Conservation (phyloP, 163 green algal species). For the Volvox carteri region DNA sequence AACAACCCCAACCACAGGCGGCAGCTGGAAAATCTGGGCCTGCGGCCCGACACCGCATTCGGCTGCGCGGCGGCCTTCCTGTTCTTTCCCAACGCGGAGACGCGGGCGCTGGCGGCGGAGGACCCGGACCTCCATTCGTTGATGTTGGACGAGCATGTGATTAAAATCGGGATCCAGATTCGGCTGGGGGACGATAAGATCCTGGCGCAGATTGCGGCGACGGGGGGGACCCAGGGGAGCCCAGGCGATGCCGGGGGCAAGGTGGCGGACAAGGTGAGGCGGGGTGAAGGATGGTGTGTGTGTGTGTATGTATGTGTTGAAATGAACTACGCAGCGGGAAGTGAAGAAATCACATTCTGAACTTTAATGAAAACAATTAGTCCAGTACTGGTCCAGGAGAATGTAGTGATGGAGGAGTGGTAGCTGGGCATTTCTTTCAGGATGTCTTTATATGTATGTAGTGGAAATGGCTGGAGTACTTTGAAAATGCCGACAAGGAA, state of each 20-base stretch:
- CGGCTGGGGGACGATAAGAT: conserved; percentile 38
- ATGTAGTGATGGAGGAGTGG: not conserved
- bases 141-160: conserved; percentile 38
- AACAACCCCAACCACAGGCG: conserved; percentile 42
- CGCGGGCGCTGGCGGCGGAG: conserved; percentile 18
- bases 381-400: no score
- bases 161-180: conserved; percentile 55
- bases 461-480: no score
- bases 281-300: not conserved
- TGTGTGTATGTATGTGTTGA: no score
- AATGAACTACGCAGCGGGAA: no score
- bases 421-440: not conserved
- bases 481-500: no score
- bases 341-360: no score
- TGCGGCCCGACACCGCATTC: conserved; percentile 47
- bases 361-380: no score
- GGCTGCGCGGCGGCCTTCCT: conserved; percentile 32
- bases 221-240: not conserved
- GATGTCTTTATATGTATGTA: not conserved
- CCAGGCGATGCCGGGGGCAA: not conserved
- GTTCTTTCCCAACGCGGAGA: not conserved
- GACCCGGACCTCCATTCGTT: not conserved
- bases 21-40: conserved; percentile 19
- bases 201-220: conserved; percentile 20
- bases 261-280: not conserved